Evolutionary conservation across 805 yeast genomes (phyloP).

Genomic region (Ogataea degrootiae): DNA sequence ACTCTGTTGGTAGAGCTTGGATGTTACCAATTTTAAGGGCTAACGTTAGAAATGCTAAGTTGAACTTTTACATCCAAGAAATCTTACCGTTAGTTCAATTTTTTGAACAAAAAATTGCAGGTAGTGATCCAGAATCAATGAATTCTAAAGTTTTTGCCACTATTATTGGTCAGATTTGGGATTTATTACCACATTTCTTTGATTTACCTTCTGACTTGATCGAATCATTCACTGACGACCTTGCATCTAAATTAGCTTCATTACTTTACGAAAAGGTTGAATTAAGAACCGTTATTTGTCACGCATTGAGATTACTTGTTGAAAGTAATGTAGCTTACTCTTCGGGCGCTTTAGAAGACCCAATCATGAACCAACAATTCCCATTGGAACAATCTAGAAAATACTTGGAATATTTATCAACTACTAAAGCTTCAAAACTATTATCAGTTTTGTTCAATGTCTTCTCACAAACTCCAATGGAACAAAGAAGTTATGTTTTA

Average conservation of each 20-base stretch:
- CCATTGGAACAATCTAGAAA: constrained; percentile 50
- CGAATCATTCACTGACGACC: constrained; percentile 60
- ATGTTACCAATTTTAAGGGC: constrained; percentile 86
- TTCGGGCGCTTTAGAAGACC: constrained; percentile 55
- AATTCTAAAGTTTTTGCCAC: constrained; percentile 79
- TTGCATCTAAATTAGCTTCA: constrained; percentile 74
- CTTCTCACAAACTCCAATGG: constrained; percentile 82
- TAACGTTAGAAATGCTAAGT: constrained; percentile 65
- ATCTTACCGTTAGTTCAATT: constrained; percentile 62
- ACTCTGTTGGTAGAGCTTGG: constrained; percentile 90
- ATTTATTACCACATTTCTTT: constrained; percentile 82
- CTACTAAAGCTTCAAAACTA: constrained; percentile 62
- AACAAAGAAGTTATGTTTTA: constrained; percentile 74
- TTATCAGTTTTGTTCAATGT: constrained; percentile 88
- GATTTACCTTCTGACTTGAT: constrained; percentile 76
- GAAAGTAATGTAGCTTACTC: constrained; percentile 67
- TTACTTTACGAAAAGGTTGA: constrained; percentile 69
- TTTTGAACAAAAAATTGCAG: constrained; percentile 45
- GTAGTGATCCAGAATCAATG: constrained; percentile 49
- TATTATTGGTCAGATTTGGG: constrained; percentile 88
- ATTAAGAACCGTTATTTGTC: constrained; percentile 77
- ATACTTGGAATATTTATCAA: constrained; percentile 58
- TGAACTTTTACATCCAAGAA: constrained; percentile 56
- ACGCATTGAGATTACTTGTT: constrained; percentile 70
- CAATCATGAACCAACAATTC: constrained; percentile 56